Conservation (phyloP, 495 filamentous ascomycete species). For the Neurospora sp. region DNA sequence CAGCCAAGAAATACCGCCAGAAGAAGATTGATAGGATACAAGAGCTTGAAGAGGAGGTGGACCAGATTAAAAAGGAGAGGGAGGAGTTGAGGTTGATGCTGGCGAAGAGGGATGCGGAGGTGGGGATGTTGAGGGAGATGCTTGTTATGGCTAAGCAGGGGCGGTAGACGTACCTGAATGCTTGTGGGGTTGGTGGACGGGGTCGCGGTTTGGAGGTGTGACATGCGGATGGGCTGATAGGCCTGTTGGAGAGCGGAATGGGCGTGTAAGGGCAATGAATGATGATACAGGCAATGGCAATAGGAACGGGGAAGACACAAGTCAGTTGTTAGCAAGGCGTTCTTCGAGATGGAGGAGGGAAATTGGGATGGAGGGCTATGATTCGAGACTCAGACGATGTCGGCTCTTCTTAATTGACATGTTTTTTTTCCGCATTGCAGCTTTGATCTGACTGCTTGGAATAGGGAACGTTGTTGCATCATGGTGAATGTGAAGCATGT, state of each 20-base stretch:
- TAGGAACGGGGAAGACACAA: neutral
- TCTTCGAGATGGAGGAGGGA: neutral
- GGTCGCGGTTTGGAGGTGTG: neutral
- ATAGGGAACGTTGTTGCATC: slow-evolving; percentile 31
- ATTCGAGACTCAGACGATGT: slow-evolving; percentile 32
- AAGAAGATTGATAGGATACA: slow-evolving; percentile 57
- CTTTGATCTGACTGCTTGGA: slow-evolving; percentile 9
- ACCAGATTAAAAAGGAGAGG: slow-evolving; percentile 47
- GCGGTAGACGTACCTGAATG: neutral
- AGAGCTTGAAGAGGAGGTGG: slow-evolving; percentile 51
- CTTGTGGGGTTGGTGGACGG: neutral
- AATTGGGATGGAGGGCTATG: neutral
- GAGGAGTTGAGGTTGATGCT: slow-evolving; percentile 56
- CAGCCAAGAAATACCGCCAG: slow-evolving; percentile 62
- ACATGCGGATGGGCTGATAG: neutral
- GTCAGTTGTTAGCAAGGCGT: neutral
- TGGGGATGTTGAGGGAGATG: slow-evolving; percentile 34
- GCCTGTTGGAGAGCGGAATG: no score
- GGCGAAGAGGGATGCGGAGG: slow-evolving; percentile 55
- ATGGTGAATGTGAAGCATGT: neutral
- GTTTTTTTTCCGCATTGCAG: slow-evolving; percentile 12
- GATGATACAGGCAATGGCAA: neutral
- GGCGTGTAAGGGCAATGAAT: neutral
- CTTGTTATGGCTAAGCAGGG: slow-evolving; percentile 23
- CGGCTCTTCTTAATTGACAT: slow-evolving; percentile 21